Evolutionary conservation across 129 eudicot genomes (phyloP).

Genomic region (Arctium minus): DNA sequence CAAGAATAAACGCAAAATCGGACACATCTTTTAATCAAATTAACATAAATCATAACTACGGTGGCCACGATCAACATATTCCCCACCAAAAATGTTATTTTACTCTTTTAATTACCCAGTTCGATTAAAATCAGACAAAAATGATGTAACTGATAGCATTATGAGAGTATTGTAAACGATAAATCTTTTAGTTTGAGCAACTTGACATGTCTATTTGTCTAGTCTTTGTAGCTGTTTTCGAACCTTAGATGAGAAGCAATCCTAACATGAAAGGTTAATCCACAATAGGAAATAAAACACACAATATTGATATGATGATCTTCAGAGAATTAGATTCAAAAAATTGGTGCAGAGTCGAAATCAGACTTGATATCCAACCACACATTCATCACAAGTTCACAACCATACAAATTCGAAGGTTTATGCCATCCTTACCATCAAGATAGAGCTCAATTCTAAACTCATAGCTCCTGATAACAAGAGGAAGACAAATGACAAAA

Average conservation of each 20-base stretch:
- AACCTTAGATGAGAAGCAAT: neutral
- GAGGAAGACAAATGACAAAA: neutral
- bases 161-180: neutral
- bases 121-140: neutral
- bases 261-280: neutral
- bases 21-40: neutral
- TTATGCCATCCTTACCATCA: neutral
- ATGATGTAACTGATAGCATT: neutral
- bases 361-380: neutral
- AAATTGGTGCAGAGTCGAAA: neutral
- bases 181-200: neutral
- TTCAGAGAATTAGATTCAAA: neutral
- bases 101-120: neutral
- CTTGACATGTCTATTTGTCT: too few species aligned
- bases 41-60: neutral
- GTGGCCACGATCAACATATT: neutral
- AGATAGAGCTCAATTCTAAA: neutral
- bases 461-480: neutral
- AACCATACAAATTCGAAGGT: neutral
- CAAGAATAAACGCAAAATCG: neutral
- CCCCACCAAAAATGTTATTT: neutral
- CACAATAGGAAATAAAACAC: neutral
- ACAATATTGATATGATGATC: neutral
- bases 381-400: neutral
- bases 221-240: too few species aligned